phyloP scores from a whole-genome alignment of 768 basidiomycete species.

The Lactarius sanguifluus region DNA sequence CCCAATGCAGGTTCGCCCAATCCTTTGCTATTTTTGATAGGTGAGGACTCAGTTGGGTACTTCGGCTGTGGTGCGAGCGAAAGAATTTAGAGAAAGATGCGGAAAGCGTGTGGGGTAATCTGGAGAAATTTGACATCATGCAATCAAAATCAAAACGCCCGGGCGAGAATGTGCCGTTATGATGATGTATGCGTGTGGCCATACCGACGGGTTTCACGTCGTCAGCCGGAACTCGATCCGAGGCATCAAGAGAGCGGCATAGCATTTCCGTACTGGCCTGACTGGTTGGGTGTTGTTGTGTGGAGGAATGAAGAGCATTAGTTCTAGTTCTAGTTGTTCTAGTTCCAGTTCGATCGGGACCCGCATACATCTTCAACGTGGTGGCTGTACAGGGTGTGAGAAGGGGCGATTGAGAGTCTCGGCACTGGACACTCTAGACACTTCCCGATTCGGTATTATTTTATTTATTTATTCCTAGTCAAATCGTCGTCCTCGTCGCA shows the following conservation, averaged over 20 bases:
- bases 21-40: background rate
- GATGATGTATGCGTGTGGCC: conserved; percentile 1
- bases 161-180: conserved; percentile 14
- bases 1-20: background rate
- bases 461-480: too few species aligned
- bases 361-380: background rate
- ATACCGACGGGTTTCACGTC: background rate
- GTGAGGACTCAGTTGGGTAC: background rate
- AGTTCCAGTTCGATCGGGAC: conserved; percentile 1
- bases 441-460: background rate
- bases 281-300: background rate
- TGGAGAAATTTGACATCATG: conserved; percentile 18
- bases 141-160: background rate
- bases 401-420: conserved; percentile 2
- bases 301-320: background rate
- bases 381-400: background rate
- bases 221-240: conserved; percentile 7
- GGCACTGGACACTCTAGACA: background rate
- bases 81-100: too few species aligned
- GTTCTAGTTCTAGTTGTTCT: background rate
- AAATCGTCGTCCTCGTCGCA: too few species aligned
- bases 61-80: background rate
- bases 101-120: conserved; percentile 4
- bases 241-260: background rate
- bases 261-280: background rate